Conservation (phyloP, 345 rosid genomes). For the Dovyalis caffra region DNA sequence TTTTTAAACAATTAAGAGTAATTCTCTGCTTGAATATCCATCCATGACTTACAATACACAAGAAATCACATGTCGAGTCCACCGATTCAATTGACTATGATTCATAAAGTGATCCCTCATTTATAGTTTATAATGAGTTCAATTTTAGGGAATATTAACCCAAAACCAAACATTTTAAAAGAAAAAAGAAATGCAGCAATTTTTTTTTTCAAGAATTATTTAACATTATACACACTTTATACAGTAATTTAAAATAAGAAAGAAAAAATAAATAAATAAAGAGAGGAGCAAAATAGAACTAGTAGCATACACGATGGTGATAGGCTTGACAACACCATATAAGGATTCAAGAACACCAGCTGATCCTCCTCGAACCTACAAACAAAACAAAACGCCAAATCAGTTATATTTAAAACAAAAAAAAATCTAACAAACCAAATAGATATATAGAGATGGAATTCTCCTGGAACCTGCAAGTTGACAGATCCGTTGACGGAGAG, state of each 20-base stretch:
- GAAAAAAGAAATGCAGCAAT: neutral
- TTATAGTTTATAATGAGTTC: too few species aligned
- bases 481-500: constrained; percentile 66
- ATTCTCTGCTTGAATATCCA: too few species aligned
- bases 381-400: neutral
- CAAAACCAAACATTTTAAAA: neutral
- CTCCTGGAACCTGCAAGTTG: constrained; percentile 57
- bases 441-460: neutral
- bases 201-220: neutral
- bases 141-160: neutral
- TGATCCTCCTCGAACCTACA: constrained; percentile 85
- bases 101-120: too few species aligned
- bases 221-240: neutral
- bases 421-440: neutral
- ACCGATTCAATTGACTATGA: too few species aligned
- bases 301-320: constrained; percentile 48
- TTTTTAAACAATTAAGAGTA: too few species aligned
- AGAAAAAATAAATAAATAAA: too few species aligned
- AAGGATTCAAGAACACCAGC: constrained; percentile 84
- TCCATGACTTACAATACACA: too few species aligned
- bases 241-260: neutral
- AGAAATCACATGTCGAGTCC: too few species aligned
- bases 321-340: constrained; percentile 80
- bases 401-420: too few species aligned
- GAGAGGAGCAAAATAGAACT: neutral